These are phyloP conservation scores for Lagerstroemia speciosa DNA, from an alignment of 345 rosid species.

Conservation along the genomic window DNA sequence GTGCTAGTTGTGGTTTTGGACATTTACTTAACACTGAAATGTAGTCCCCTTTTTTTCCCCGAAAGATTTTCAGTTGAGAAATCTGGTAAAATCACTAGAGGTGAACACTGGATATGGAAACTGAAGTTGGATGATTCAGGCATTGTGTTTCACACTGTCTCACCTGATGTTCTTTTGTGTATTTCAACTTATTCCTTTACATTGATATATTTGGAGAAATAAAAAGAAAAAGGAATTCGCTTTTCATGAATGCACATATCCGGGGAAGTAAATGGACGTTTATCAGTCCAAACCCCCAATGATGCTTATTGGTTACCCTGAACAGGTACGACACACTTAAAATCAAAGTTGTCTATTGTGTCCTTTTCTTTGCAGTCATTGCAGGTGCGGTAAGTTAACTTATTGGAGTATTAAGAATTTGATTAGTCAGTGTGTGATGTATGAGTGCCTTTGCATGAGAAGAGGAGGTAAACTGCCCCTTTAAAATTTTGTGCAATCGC, in stretches of 20 bases:
- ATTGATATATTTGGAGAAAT: background rate
- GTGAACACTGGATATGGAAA: background rate
- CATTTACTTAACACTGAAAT: background rate
- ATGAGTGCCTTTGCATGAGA: background rate
- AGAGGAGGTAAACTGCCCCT: background rate
- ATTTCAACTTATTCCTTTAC: background rate
- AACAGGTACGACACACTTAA: background rate
- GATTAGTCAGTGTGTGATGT: background rate
- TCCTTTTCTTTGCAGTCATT: background rate
- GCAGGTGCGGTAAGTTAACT: background rate
- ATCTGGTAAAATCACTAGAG: background rate
- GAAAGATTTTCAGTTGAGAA: background rate
- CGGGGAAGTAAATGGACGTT: no score
- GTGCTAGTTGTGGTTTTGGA: background rate
- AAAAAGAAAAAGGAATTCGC: no score
- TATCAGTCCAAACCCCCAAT: background rate
- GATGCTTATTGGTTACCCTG: background rate
- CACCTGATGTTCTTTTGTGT: background rate
- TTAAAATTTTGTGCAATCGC: background rate
- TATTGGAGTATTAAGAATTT: background rate
- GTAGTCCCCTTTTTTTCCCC: background rate
- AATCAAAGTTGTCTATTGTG: background rate
- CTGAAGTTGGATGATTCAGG: background rate
- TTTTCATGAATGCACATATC: background rate
- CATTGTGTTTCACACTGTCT: background rate